A percentile compares a stretch with the other conserved stretches of the same genome.
Conservation (phyloP, 2,329 filamentous ascomycete genomes). For the Stagonosporopsis vannaccii region DNA sequence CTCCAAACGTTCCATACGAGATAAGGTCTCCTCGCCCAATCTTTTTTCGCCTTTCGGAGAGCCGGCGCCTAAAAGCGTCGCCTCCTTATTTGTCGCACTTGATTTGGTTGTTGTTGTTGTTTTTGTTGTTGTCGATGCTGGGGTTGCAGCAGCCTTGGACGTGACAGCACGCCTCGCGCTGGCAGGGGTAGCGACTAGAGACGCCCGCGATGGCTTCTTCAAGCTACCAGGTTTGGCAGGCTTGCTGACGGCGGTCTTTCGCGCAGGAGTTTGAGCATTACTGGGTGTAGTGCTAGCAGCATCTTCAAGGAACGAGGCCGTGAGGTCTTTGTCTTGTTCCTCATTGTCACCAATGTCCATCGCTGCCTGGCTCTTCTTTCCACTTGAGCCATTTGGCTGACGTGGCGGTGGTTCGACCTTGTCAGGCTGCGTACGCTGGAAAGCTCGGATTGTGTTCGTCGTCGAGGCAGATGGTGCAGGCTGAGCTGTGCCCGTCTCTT, state of each 20-base stretch:
- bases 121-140: not conserved
- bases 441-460: conserved; percentile 14
- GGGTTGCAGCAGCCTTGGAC: not conserved
- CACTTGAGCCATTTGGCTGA: not conserved
- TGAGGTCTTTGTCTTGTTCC: conserved; percentile 7
- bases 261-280: conserved; percentile 4
- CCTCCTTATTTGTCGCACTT: not conserved
- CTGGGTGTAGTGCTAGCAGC: not conserved
- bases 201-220: conserved; percentile 17
- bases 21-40: not conserved
- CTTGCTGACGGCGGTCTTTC: not conserved
- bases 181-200: conserved; percentile 6
- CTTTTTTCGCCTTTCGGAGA: not conserved
- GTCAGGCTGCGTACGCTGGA: conserved; percentile 16
- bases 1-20: conserved; percentile 7
- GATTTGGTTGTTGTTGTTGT: not conserved
- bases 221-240: conserved; percentile 16
- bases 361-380: not conserved
- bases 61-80: not conserved
- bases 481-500: not conserved
- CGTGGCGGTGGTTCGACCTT: conserved; percentile 24
- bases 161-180: conserved; percentile 4
- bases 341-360: not conserved
- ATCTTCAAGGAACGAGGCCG: conserved; percentile 16
- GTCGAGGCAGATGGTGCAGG: not conserved